Conservation (phyloP, 495 filamentous ascomycete species). For the Venustampulla echinocandica region DNA sequence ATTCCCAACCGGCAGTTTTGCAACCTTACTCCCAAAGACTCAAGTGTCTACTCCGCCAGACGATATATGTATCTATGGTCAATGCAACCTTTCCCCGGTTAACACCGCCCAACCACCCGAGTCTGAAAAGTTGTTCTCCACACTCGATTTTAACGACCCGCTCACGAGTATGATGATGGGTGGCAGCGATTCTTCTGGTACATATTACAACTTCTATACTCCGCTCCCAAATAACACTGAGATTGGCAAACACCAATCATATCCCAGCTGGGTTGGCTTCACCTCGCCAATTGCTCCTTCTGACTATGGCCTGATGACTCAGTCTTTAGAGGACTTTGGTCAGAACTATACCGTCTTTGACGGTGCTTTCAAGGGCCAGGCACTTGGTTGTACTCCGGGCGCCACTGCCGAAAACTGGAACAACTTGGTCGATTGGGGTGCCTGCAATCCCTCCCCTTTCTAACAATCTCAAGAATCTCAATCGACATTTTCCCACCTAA, state of each 20-base stretch:
- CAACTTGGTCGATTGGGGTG: neutral
- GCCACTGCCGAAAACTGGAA: neutral
- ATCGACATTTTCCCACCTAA: neutral
- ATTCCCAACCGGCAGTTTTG: constrained; percentile 20
- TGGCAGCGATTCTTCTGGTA: constrained; percentile 23
- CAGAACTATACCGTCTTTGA: constrained; percentile 5
- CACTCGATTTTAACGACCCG: constrained; percentile 35
- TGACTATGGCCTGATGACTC: neutral
- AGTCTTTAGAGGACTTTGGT: neutral
- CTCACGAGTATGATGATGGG: constrained; percentile 36
- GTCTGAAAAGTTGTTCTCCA: constrained; percentile 37
- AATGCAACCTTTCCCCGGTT: no score
- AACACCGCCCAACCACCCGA: constrained; percentile 39
- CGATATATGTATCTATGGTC: no score
- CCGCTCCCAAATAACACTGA: neutral
- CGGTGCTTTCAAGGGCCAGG: constrained; percentile 4
- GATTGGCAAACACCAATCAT: constrained; percentile 1
- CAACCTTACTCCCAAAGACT: constrained; percentile 13
- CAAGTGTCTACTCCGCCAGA: constrained; percentile 24
- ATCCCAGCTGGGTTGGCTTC: constrained; percentile 6
- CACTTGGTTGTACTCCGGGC: neutral
- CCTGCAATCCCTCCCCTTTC: neutral
- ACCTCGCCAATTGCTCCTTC: constrained; percentile 11
- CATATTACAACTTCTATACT: neutral
- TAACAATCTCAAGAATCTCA: neutral